These are phyloP conservation scores for Cercophora scortea DNA, from an alignment of 495 filamentous ascomycete species.

Conservation along the genomic window DNA sequence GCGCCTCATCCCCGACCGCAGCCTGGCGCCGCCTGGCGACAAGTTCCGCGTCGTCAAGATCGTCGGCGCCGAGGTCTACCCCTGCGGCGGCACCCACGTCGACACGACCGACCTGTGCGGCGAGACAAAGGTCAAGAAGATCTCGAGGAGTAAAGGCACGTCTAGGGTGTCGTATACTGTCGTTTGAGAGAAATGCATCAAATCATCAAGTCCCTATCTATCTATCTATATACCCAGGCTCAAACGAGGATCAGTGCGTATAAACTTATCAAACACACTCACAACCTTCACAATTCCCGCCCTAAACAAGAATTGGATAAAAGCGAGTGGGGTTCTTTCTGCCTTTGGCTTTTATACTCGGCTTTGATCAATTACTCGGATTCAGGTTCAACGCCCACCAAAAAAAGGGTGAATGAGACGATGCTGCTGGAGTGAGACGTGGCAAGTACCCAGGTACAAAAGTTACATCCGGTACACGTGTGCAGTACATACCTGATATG, in stretches of 20 bases:
- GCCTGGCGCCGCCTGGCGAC: slow-evolving; percentile 34
- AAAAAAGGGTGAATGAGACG: no score
- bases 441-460: no score
- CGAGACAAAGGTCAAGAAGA: slow-evolving; percentile 50
- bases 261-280: background rate
- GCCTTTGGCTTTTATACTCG: no score
- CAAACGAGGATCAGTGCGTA: no score
- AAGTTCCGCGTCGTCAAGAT: slow-evolving; percentile 49
- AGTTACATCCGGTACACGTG: no score
- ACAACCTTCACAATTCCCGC: background rate
- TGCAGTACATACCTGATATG: no score
- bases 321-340: no score
- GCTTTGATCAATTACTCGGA: no score
- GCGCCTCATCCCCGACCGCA: slow-evolving; percentile 41
- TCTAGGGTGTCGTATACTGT: slow-evolving; percentile 48
- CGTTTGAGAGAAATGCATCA: background rate
- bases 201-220: background rate
- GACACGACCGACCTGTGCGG: slow-evolving; percentile 43
- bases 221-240: background rate
- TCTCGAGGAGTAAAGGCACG: slow-evolving; percentile 48
- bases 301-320: no score
- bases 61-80: slow-evolving; percentile 51
- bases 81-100: slow-evolving; percentile 62
- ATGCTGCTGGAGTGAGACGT: no score
- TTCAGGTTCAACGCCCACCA: no score